Evolutionary conservation across 1,284 basidiomycete species (phyloP).

Genomic region (Moesziomyces parantarcticus): DNA sequence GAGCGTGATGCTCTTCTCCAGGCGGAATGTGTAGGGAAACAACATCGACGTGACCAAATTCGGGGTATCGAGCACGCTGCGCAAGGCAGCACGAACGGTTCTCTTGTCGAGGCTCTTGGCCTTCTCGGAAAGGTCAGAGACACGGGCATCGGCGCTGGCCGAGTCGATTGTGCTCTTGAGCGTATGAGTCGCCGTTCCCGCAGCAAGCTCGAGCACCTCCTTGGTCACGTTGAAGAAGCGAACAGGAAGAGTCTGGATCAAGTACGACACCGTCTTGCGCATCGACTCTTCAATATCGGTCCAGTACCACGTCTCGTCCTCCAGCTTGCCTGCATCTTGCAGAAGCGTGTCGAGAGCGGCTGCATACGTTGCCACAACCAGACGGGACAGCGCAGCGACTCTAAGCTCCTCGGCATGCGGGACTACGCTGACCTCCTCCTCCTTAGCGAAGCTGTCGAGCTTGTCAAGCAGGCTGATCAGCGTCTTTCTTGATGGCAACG

Average conservation of each 20-base stretch:
- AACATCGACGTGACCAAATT: slow-evolving; percentile 53
- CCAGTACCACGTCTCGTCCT: slow-evolving; percentile 59
- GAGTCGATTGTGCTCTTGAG: slow-evolving; percentile 29
- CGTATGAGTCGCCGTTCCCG: slow-evolving; percentile 30
- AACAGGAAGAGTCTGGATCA: slow-evolving; percentile 52
- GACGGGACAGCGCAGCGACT: slow-evolving; percentile 44
- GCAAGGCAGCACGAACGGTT: slow-evolving; percentile 28
- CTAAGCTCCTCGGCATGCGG: slow-evolving; percentile 33
- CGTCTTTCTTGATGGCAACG: slow-evolving; percentile 30
- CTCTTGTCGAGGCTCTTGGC: slow-evolving; percentile 20
- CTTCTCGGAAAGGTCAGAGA: slow-evolving; percentile 5
- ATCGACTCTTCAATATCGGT: slow-evolving; percentile 54
- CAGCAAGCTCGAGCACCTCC: slow-evolving; percentile 36
- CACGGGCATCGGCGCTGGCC: slow-evolving; percentile 1
- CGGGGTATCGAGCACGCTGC: slow-evolving; percentile 46
- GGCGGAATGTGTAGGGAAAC: slow-evolving; percentile 45
- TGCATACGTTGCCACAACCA: slow-evolving; percentile 51
- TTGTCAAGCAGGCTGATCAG: slow-evolving; percentile 39
- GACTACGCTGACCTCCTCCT: slow-evolving; percentile 1
- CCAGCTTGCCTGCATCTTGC: slow-evolving; percentile 47
- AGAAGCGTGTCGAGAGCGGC: slow-evolving; percentile 49
- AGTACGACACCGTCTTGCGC: slow-evolving; percentile 28
- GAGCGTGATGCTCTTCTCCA: slow-evolving; percentile 31
- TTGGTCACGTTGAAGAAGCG: slow-evolving; percentile 34
- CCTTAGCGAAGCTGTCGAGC: slow-evolving; percentile 19